Evolutionary conservation across 129 eudicot genomes (phyloP), one percentile per base, ranked within the genome.

Genomic region (Flaveria sonorensis): DNA sequence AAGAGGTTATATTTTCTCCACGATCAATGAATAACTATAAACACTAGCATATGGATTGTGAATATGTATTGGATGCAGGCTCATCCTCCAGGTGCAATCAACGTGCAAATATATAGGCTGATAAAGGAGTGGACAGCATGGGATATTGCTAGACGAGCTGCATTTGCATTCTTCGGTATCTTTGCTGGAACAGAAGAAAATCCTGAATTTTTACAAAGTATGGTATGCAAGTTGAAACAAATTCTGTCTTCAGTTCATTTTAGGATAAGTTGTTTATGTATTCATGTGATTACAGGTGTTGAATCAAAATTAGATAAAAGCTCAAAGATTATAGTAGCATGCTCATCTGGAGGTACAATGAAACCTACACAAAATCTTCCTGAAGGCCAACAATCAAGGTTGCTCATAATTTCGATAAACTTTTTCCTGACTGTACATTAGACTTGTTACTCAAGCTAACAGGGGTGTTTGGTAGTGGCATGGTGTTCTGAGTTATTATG

Each of bases 41-140:
- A 39, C 51, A 0, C 55, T n/a, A 24, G 36, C 4, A 4, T 75
- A 16, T 24, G 20, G 72, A 32, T 76, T 72, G 67, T 57, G 26
- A 45, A 10, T 47, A 7, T 24, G 39, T 30, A 28, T 15, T 64
- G 74, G 76, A 47, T 64, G 66, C 75, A 95, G 99, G 99, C 81
- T 59, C 97, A 95, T 81, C 94, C 97, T 32, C 92, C 88, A 59
- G 99, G 96, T 76, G 96, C 99, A 30, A 81, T 95, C 10, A 95
- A 95, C 40, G 99, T 92, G 78, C 97, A 95, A 88, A 85, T 95
- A 62, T 95, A 91, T 45, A 85, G 99, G 81, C 97, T 95, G 51
- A 95, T 95, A 83, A 95, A 95, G 87, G 99, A 95, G 84, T 95
- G 99, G 99, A 95, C 99, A 28, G 96, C 96, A 47, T 95, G 99